Percentiles rank a stretch among this genome's conserved stretches.
Conservation (phyloP, 805 yeast genomes). For the Monosporozyma servazzii region DNA sequence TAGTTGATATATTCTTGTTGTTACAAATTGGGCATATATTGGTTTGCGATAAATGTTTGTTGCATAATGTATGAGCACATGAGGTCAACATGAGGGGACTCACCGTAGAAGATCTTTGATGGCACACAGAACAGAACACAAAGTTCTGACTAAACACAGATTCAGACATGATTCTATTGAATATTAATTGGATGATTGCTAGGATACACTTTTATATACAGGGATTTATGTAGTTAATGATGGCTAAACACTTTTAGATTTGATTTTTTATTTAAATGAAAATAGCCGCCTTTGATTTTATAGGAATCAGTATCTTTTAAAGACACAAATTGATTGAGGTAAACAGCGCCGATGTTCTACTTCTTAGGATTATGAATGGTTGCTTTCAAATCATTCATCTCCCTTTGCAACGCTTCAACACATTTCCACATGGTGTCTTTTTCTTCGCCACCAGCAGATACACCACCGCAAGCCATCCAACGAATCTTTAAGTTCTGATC, state of each 20-base stretch:
- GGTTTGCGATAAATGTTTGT: conserved; percentile 17
- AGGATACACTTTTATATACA: background rate
- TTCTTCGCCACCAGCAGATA: conserved; percentile 49
- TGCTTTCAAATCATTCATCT: background rate
- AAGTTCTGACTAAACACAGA: conserved; percentile 22
- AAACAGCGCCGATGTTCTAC: background rate
- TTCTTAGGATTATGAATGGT: background rate
- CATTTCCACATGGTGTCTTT: conserved; percentile 33
- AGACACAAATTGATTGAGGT: background rate
- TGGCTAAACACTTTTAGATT: background rate
- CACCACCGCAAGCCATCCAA: conserved; percentile 87
- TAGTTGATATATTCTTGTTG: conserved; percentile 15
- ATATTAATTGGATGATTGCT: background rate
- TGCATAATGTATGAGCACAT: conserved; percentile 33
- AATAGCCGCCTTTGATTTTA: background rate
- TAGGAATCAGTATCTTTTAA: no score
- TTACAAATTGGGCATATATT: conserved; percentile 15
- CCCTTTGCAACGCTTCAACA: conserved; percentile 3
- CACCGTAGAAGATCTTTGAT: conserved; percentile 13
- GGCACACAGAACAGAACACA: conserved; percentile 30
- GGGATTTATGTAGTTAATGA: background rate
- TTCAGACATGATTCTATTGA: conserved; percentile 6
- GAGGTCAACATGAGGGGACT: conserved; percentile 29
- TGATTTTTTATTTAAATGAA: background rate
- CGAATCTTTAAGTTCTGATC: conserved; percentile 69